Evolutionary conservation across 495 filamentous ascomycete species (phyloP), one percentile per base, ranked within the genome.

Genomic region (Parachaetomium inaequale): DNA sequence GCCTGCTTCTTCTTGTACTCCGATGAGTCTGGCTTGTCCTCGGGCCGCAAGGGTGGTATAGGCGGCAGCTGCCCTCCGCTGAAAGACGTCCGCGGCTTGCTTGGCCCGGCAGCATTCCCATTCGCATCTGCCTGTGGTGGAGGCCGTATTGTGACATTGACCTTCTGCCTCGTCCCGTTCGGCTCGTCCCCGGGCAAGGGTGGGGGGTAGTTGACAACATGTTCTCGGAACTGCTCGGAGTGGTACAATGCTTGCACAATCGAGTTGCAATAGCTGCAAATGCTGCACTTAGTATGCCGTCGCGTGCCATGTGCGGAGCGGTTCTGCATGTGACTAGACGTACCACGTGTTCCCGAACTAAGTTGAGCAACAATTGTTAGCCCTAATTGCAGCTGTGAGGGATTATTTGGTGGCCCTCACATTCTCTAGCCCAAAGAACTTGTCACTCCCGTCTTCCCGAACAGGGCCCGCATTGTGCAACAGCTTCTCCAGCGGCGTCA

Each of bases 261-360:
- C 12, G 94, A 98, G 72, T 98, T 98, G 77, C 91, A 95, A 74
- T 98, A 98, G 68, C 92, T 96, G 62, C n/a, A 29, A 14, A n/a
- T 25, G 12, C 31, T 4, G 21, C 31, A 15, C 49, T 55, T 31
- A 46, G 42, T 23, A 54, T 54, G 28, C 17, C 28, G 4, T 15
- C 49, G n/a, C 21, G 19, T 19, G 1, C 10, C 17, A 10, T 15
- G 28, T 31, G 10, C 0, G 14, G 28, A 21, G 17, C 12, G 5
- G 7, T 38, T 12, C 3, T 28, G 50, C 29, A 26, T 55, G 26
- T 36, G 25, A 3, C 45, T 45, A 11, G 7, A 43, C 78, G 68
- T 88, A 96, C 92, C 94, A 98, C 68, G 94, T 98, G 68, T 96
- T 98, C 65, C 94, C 94, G 76, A 93, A 96, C 92, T 98, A 64